Evolutionary conservation across 495 filamentous ascomycete species (phyloP).

Genomic region (Aspergillus conjunctus): DNA sequence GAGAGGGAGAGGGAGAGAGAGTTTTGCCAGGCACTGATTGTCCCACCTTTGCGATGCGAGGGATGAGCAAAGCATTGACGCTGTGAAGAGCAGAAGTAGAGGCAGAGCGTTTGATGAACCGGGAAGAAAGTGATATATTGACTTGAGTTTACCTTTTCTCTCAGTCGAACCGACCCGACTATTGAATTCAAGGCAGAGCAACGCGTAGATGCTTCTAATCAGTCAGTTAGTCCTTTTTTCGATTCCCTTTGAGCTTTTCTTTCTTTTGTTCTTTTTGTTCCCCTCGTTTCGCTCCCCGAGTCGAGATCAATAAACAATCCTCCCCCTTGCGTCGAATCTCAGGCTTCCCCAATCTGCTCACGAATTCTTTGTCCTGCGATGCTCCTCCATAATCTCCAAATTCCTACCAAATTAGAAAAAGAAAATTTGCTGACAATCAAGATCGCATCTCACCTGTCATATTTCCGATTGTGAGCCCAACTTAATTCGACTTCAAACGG

Average conservation of each 20-base stretch:
- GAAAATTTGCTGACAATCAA: not conserved
- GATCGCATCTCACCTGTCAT: constrained; percentile 21
- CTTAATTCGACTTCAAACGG: constrained; percentile 10
- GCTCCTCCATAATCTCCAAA: not conserved
- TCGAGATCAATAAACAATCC: constrained; percentile 13
- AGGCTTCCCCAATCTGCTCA: not conserved
- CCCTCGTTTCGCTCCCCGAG: constrained; percentile 25
- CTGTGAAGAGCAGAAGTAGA: not conserved
- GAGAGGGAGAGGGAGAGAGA: constrained; percentile 11
- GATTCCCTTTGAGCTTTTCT: constrained; percentile 3
- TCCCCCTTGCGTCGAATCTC: constrained; percentile 20
- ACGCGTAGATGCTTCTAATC: no score
- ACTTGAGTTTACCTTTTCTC: not conserved
- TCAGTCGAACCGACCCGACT: not conserved
- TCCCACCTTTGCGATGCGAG: constrained; percentile 4
- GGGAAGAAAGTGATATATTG: constrained; percentile 1
- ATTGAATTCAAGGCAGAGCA: no score
- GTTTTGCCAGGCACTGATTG: constrained; percentile 10
- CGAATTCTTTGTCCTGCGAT: not conserved
- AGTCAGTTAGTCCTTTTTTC: not conserved
- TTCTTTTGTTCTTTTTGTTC: constrained; percentile 6
- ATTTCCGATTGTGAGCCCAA: constrained; percentile 1
- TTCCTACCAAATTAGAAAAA: not conserved
- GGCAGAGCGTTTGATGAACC: not conserved
- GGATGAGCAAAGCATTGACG: not conserved